Evolutionary conservation across 192 early-diverging fungal species (phyloP), one percentile per base, ranked within the genome.

Genomic region (Haplosporangium gracile): DNA sequence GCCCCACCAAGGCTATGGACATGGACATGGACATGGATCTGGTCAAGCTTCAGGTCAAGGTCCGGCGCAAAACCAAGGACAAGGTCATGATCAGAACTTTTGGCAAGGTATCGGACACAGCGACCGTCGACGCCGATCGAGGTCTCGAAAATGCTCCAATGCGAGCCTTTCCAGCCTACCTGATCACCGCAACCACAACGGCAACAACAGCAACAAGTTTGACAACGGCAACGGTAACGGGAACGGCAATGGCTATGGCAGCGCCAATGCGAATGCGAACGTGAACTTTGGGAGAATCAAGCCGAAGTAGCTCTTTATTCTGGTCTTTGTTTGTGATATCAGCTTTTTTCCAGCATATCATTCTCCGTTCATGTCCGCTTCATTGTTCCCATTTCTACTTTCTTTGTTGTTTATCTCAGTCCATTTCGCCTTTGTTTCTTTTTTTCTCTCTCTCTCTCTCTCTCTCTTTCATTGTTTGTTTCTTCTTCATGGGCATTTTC

Each of bases 91-190:
- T 7, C 40, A 29, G 15, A 45, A 32, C 26, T n/a, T n/a, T 45
- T 2, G 24, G 10, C 39, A 45, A 45, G 42, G 71, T 49, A 40
- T 32, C 2, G 81, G 81, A 18, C 72, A 72, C n/a, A 29, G 40
- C 20, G 81, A 82, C 16, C 81, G 77, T 6, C 29, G 81, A 74
- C 81, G 81, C 26, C 75, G 70, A 71, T 77, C 76, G 20, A 53
- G 81, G 39, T 75, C 74, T 5, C 63, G 80, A 26, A 82, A 82
- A n/a, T 68, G 70, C n/a, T 82, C 81, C 18, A 82, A 82, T 45
- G n/a, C 81, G 5, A 82, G 81, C 68, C 75, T 82, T 40, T 76
- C 75, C 9, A 51, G 78, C 4, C 60, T 74, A 47, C 5, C 40
- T 15, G 78, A 80, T 32, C 77, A 78, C 24, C 70, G 77, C 45